A percentile compares a stretch with the other conserved stretches of the same genome.
phyloP scores from a whole-genome alignment of 805 yeast genomes.

The Millerozyma acaciae region DNA sequence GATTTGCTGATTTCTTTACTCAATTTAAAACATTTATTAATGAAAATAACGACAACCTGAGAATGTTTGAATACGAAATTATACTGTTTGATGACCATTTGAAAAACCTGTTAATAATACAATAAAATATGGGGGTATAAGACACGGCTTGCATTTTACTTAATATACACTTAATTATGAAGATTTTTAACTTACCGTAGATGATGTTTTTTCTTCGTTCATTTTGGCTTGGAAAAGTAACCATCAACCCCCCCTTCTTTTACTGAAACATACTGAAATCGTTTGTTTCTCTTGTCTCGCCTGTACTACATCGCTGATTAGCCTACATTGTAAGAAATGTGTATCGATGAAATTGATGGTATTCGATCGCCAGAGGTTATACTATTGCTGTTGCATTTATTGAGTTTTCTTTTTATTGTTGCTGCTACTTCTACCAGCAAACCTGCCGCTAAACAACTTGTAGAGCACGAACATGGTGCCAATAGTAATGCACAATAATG shows the following conservation, averaged over 20 bases:
- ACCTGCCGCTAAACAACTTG: constrained; percentile 4
- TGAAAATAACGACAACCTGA: constrained; percentile 1
- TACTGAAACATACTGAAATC: no score
- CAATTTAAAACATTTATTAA: constrained; percentile 4
- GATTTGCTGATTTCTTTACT: constrained; percentile 10
- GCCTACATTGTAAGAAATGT: no score
- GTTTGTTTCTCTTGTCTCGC: no score
- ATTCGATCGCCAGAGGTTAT: no score
- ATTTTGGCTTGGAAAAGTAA: no score
- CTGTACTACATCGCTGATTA: not conserved
- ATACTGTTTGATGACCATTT: constrained; percentile 14
- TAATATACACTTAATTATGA: no score
- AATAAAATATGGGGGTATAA: no score
- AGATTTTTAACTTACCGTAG: no score
- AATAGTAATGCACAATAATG: constrained; percentile 2
- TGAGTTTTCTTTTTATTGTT: constrained; percentile 1
- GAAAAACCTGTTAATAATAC: constrained; percentile 6
- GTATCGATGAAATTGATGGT: no score
- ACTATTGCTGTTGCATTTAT: not conserved
- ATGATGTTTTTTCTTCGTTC: no score
- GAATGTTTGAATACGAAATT: constrained; percentile 11
- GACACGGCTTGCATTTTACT: no score
- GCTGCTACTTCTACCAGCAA: not conserved
- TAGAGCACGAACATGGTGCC: constrained; percentile 6
- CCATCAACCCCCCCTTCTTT: no score